Evolutionary conservation across 2,329 filamentous ascomycete species (phyloP).

Genomic region (Cytospora chrysosperma): DNA sequence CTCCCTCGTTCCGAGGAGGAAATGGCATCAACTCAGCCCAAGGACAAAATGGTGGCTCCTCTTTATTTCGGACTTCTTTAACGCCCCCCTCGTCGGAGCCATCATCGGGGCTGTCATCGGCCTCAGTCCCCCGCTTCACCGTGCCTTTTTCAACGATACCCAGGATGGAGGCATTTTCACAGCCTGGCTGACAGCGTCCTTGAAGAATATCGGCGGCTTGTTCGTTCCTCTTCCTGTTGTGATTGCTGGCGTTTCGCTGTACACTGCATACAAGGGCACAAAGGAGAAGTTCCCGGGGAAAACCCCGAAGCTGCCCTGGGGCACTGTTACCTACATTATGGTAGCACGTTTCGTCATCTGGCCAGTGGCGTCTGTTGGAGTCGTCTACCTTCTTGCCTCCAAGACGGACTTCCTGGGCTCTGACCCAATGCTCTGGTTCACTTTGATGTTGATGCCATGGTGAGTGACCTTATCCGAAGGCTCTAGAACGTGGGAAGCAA

Average conservation of each 20-base stretch:
- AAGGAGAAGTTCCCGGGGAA: slow-evolving; percentile 30
- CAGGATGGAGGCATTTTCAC: slow-evolving; percentile 62
- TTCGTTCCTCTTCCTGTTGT: slow-evolving; percentile 66
- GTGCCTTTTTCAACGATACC: slow-evolving; percentile 58
- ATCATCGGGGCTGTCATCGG: slow-evolving; percentile 59
- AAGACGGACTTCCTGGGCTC: slow-evolving; percentile 49
- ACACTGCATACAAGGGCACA: slow-evolving; percentile 49
- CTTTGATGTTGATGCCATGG: slow-evolving; percentile 46
- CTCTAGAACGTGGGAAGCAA: background rate
- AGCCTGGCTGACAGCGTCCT: slow-evolving; percentile 62
- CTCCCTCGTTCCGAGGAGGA: slow-evolving; percentile 28
- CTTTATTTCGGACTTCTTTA: slow-evolving; percentile 51
- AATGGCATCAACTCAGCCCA: slow-evolving; percentile 33
- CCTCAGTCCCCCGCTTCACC: slow-evolving; percentile 57
- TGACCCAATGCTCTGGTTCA: slow-evolving; percentile 67
- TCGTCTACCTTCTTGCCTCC: slow-evolving; percentile 55
- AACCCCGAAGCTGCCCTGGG: slow-evolving; percentile 45
- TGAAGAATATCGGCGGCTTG: slow-evolving; percentile 61
- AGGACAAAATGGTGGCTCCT: slow-evolving; percentile 35
- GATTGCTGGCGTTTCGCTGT: slow-evolving; percentile 65
- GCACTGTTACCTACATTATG: slow-evolving; percentile 50
- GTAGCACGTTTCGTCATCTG: slow-evolving; percentile 59
- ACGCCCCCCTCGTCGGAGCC: slow-evolving; percentile 61
- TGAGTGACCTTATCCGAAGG: background rate
- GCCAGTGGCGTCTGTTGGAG: slow-evolving; percentile 54